phyloP scores from a whole-genome alignment of 352 stramenopile genomes.

The Phytophthora multivora region DNA sequence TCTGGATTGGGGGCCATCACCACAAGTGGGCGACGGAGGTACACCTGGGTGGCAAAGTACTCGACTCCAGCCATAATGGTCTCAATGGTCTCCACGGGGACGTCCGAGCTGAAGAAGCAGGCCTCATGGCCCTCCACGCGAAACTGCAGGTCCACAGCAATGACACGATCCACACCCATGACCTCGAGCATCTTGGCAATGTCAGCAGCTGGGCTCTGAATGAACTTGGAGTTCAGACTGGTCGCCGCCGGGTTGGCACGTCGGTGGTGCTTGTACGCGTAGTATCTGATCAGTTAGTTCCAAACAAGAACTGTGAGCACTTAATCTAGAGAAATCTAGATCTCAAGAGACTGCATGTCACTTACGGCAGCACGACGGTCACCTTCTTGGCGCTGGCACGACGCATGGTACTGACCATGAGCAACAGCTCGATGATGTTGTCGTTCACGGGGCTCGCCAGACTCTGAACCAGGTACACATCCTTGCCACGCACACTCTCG shows the following conservation, averaged over 20 bases:
- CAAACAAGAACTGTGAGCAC: slow-evolving; percentile 8
- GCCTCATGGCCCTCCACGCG: slow-evolving; percentile 89
- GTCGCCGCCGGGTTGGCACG: slow-evolving; percentile 84
- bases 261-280: slow-evolving; percentile 94
- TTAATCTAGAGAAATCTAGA: not conserved
- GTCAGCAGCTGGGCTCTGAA: slow-evolving; percentile 86
- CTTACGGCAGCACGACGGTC: slow-evolving; percentile 93
- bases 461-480: slow-evolving; percentile 95
- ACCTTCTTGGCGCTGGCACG: slow-evolving; percentile 94
- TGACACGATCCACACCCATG: slow-evolving; percentile 94
- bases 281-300: slow-evolving; percentile 61
- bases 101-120: slow-evolving; percentile 91
- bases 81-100: slow-evolving; percentile 93
- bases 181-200: slow-evolving; percentile 94
- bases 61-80: slow-evolving; percentile 91
- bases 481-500: slow-evolving; percentile 92
- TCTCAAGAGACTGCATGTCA: slow-evolving; percentile 3
- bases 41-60: slow-evolving; percentile 90
- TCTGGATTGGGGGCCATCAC: slow-evolving; percentile 91
- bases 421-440: slow-evolving; percentile 94
- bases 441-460: slow-evolving; percentile 93
- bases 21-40: slow-evolving; percentile 78
- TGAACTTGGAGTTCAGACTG: slow-evolving; percentile 92
- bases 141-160: slow-evolving; percentile 93
- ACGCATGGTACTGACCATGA: slow-evolving; percentile 95